phyloP scores from a whole-genome alignment of 2,329 filamentous ascomycete genomes.

The Alternaria panax region DNA sequence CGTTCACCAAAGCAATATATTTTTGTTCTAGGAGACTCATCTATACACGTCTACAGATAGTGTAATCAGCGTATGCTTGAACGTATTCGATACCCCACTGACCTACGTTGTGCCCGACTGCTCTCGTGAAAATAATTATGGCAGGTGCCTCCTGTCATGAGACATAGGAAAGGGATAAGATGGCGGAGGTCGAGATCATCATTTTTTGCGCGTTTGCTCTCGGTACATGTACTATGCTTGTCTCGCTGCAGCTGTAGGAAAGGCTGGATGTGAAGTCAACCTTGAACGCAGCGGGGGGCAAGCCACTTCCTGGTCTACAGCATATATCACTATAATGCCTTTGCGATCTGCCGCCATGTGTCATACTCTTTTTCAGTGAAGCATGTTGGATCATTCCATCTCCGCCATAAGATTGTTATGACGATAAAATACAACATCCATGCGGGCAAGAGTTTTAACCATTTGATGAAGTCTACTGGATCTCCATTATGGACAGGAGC shows the following conservation, averaged over 20 bases:
- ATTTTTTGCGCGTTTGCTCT: background rate
- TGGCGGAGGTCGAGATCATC: background rate
- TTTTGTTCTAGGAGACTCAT: background rate
- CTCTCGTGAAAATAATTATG: background rate
- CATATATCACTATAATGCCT: background rate
- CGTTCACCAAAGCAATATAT: background rate
- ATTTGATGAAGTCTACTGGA: background rate
- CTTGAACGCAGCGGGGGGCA: background rate
- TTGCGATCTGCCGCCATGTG: background rate
- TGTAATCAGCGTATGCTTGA: background rate
- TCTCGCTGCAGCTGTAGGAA: background rate
- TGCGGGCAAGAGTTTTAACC: background rate
- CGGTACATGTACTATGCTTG: background rate
- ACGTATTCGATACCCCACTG: background rate
- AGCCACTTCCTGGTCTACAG: background rate
- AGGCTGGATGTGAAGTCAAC: background rate
- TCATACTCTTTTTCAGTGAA: rapidly evolving
- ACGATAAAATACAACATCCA: background rate
- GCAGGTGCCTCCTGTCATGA: no score
- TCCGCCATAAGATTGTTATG: background rate
- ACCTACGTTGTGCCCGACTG: background rate
- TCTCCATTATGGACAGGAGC: background rate
- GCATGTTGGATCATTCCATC: background rate
- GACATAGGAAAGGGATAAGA: background rate
- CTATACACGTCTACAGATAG: background rate